Conservation (phyloP, 1,284 basidiomycete species). For the Clitocybe nebularis region DNA sequence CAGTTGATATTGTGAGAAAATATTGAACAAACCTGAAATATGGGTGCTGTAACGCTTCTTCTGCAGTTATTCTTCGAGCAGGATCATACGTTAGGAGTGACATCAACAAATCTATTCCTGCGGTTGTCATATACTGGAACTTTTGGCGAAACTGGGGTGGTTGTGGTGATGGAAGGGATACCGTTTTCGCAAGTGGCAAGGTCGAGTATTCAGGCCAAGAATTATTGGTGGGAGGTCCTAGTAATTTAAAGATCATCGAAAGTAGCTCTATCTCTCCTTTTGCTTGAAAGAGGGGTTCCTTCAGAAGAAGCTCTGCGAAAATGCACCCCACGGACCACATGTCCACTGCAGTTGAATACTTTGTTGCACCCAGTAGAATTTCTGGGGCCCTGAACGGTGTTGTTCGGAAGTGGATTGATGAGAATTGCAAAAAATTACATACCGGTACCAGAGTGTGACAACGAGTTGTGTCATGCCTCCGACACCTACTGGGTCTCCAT, state of each 20-base stretch:
- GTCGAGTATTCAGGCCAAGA: constrained; percentile 84
- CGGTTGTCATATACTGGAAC: constrained; percentile 79
- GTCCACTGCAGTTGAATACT: constrained; percentile 95
- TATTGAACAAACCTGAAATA: constrained; percentile 78
- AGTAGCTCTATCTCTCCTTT: constrained; percentile 93
- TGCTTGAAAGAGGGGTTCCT: constrained; percentile 94
- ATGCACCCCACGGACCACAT: constrained; percentile 99
- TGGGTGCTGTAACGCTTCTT: constrained; percentile 84
- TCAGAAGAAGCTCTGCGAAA: constrained; percentile 92
- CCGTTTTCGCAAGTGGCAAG: constrained; percentile 77
- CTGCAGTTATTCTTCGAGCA: constrained; percentile 76
- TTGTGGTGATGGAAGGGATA: constrained; percentile 78
- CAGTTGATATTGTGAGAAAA: constrained; percentile 4
- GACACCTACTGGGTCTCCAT: constrained; percentile 89
- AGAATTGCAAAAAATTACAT: constrained; percentile 28
- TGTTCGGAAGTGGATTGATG: constrained; percentile 14
- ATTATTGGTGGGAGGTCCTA: constrained; percentile 83
- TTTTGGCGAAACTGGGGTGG: constrained; percentile 67
- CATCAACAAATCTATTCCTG: constrained; percentile 84
- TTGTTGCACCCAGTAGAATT: constrained; percentile 87
- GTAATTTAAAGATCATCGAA: constrained; percentile 87
- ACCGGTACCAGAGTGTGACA: constrained; percentile 99
- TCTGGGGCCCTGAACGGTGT: constrained; percentile 79
- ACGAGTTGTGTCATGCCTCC: constrained; percentile 97
- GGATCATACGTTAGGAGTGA: constrained; percentile 89